Percentiles rank a stretch among this genome's conserved stretches.
These are phyloP conservation scores for Aureococcus anophagefferens DNA, from an alignment of 108 stramenopile species.

Conservation along the genomic window DNA sequence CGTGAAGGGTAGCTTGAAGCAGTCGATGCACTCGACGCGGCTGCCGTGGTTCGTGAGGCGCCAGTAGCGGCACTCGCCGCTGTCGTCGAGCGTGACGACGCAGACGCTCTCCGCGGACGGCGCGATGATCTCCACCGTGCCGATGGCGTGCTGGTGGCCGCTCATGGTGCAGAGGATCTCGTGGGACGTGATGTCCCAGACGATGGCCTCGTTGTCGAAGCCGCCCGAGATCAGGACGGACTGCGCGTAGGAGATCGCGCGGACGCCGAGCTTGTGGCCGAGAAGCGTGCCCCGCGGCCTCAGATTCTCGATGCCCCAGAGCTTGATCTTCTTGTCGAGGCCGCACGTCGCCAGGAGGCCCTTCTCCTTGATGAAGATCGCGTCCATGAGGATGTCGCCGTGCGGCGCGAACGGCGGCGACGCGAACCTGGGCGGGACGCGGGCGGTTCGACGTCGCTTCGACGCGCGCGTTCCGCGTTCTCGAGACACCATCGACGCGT, in stretches of 20 bases:
- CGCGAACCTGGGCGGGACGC: neutral
- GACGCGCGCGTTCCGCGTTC: no score
- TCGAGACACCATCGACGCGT: no score
- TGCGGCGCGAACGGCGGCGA: neutral
- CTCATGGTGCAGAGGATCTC: neutral
- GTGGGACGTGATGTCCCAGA: conserved; percentile 7
- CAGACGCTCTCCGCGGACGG: neutral
- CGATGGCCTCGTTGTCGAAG: conserved; percentile 1
- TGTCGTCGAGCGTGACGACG: conserved; percentile 7
- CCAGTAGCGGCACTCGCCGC: conserved; percentile 5
- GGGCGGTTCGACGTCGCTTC: no score
- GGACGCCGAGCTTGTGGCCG: conserved; percentile 5
- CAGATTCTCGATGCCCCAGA: conserved; percentile 8
- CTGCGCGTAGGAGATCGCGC: conserved; percentile 2
- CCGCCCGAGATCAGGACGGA: neutral
- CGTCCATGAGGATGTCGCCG: conserved; percentile 4
- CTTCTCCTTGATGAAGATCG: conserved; percentile 9
- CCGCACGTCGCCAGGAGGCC: conserved; percentile 4
- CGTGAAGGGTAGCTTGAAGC: neutral
- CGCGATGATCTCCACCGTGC: neutral
- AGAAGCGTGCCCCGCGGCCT: neutral
- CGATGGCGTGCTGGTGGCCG: conserved; percentile 6
- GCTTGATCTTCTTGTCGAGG: conserved; percentile 6
- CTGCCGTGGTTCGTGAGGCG: neutral
- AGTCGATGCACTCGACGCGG: neutral